Conservation (phyloP, 2,329 filamentous ascomycete genomes). For the Ophiostoma fasciatum region DNA sequence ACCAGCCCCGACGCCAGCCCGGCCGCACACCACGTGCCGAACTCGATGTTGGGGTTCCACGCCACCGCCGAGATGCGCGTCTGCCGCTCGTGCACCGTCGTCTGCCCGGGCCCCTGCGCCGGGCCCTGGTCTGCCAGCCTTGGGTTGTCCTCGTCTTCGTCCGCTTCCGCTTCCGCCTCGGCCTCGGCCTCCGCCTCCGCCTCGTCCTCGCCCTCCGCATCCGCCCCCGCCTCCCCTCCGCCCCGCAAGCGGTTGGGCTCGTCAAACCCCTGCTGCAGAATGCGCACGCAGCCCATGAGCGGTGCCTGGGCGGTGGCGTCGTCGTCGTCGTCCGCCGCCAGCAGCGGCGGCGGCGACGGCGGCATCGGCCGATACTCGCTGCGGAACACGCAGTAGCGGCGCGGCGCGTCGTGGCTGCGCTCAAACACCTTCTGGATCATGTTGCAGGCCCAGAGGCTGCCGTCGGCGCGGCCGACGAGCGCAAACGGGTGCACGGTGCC, state of each 20-base stretch:
- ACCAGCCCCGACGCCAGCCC: constrained; percentile 53
- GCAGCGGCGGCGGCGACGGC: background rate
- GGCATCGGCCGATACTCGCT: constrained; percentile 34
- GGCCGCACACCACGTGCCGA: constrained; percentile 51
- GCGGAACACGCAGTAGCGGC: constrained; percentile 33
- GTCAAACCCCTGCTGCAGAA: constrained; percentile 38
- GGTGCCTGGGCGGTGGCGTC: constrained; percentile 1
- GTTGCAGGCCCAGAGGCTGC: constrained; percentile 25
- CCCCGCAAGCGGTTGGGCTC: background rate
- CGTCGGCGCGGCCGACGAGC: constrained; percentile 33
- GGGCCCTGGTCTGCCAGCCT: constrained; percentile 12
- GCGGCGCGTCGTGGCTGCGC: constrained; percentile 22
- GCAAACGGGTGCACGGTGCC: constrained; percentile 37
- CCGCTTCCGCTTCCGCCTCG: constrained; percentile 9
- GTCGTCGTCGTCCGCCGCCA: too few species aligned
- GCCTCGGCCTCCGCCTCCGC: constrained; percentile 8
- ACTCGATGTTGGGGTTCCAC: constrained; percentile 56
- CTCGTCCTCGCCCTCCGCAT: constrained; percentile 12
- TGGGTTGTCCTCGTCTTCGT: constrained; percentile 17
- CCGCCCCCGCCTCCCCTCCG: background rate
- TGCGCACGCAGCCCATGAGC: constrained; percentile 30
- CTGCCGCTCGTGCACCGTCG: constrained; percentile 44
- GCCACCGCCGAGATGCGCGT: constrained; percentile 46
- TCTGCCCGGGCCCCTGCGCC: constrained; percentile 14
- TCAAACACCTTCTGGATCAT: constrained; percentile 28